Percentiles rank a stretch among this genome's conserved stretches.
Conservation (phyloP, 2,329 filamentous ascomycete genomes). For the Ophiocordyceps unilateralis region DNA sequence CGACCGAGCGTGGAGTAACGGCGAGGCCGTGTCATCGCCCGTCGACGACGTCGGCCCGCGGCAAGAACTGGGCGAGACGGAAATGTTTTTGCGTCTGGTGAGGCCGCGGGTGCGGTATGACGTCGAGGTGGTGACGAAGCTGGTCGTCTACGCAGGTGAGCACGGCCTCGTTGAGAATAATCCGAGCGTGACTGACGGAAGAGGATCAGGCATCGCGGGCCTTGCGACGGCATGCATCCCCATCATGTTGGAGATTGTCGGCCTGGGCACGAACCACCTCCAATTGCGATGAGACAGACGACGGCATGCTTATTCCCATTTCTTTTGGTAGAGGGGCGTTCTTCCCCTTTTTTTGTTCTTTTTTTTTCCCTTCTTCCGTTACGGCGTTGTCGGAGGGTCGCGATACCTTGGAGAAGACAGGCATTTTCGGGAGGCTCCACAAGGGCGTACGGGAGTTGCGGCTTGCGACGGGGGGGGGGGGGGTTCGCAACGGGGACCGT, state of each 20-base stretch:
- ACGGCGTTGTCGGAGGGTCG: background rate
- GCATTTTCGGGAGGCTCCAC: too few species aligned
- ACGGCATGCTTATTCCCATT: background rate
- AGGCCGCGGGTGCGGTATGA: constrained; percentile 87
- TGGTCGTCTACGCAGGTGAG: constrained; percentile 85
- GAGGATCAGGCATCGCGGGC: constrained; percentile 55
- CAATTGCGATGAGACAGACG: constrained; percentile 4
- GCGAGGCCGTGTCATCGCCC: constrained; percentile 25
- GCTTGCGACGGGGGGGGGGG: background rate
- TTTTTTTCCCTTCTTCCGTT: background rate
- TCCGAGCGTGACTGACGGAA: background rate
- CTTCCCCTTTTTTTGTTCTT: too few species aligned
- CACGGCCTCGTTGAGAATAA: too few species aligned
- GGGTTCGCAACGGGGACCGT: too few species aligned
- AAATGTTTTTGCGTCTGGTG: constrained; percentile 71
- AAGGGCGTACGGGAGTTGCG: background rate
- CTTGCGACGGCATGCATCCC: constrained; percentile 62
- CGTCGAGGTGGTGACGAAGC: constrained; percentile 94
- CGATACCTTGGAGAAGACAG: background rate
- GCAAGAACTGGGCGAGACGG: constrained; percentile 45
- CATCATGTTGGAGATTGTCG: constrained; percentile 48
- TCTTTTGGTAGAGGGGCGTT: too few species aligned
- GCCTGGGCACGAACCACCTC: constrained; percentile 27
- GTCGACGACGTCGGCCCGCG: constrained; percentile 14
- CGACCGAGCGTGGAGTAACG: constrained; percentile 59